phyloP scores from a whole-genome alignment of 2,329 filamentous ascomycete species.

The Didymella sp. region DNA sequence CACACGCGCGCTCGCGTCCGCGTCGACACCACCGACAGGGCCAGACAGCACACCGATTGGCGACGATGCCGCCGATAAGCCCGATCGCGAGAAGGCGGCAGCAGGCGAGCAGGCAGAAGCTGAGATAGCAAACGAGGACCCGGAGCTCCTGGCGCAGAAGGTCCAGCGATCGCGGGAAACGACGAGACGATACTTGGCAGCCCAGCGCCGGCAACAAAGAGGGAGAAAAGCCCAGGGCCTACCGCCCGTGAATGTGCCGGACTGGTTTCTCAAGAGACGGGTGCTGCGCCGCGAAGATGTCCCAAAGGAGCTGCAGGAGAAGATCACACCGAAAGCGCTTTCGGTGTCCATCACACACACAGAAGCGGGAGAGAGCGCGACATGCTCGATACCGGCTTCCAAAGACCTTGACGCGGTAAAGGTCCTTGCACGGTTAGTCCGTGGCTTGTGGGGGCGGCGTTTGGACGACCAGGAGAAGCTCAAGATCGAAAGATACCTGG shows the following conservation, averaged over 20 bases:
- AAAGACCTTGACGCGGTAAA: conserved; percentile 28
- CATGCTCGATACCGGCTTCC: conserved; percentile 31
- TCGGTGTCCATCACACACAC: conserved; percentile 34
- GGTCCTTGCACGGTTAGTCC: conserved; percentile 35
- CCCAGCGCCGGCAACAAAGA: conserved; percentile 44
- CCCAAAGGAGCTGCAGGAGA: conserved; percentile 13
- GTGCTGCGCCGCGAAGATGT: conserved; percentile 54
- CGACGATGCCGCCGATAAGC: conserved; percentile 33
- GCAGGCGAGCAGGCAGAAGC: conserved; percentile 30
- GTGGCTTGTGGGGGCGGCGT: conserved; percentile 34
- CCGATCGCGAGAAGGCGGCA: conserved; percentile 28
- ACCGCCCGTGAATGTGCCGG: conserved; percentile 59
- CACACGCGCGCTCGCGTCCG: conserved; percentile 37
- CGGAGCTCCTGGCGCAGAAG: conserved; percentile 47
- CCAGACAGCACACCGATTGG: conserved; percentile 37
- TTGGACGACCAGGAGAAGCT: conserved; percentile 33
- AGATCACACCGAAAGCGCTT: conserved; percentile 25
- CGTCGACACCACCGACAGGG: conserved; percentile 37
- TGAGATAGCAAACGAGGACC: conserved; percentile 38
- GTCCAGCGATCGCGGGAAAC: conserved; percentile 46
- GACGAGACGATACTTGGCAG: conserved; percentile 44
- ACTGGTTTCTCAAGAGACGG: conserved; percentile 63
- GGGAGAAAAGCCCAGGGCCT: conserved; percentile 44
- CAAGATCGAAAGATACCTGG: conserved; percentile 31
- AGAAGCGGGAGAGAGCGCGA: conserved; percentile 35